A percentile compares a stretch with the other conserved stretches of the same genome.
Conservation (phyloP, 2,329 filamentous ascomycete species). For the Neofusicoccum kwambonambiense region DNA sequence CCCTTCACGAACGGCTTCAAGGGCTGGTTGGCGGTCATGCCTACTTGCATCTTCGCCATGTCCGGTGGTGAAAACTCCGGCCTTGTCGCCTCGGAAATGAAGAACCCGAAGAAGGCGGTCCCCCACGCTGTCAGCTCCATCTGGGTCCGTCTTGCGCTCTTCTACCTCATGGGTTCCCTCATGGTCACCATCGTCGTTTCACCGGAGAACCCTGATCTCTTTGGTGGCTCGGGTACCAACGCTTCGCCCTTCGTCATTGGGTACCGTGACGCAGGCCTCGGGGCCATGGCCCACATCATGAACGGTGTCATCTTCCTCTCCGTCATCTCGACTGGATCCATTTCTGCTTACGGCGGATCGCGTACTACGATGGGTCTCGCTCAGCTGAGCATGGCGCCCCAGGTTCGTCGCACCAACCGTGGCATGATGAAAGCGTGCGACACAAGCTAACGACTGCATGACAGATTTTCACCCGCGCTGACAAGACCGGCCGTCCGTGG, state of each 20-base stretch:
- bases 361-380: slow-evolving; percentile 47
- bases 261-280: slow-evolving; percentile 41
- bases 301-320: slow-evolving; percentile 51
- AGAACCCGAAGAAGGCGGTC: slow-evolving; percentile 44
- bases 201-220: slow-evolving; percentile 42
- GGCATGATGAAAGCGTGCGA: not conserved
- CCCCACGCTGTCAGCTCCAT: slow-evolving; percentile 48
- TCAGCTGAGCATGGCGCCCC: slow-evolving; percentile 45
- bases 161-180: slow-evolving; percentile 47
- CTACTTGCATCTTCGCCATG: slow-evolving; percentile 41
- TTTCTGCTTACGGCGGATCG: slow-evolving; percentile 45
- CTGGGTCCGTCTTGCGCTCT: slow-evolving; percentile 47
- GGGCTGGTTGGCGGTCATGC: slow-evolving; percentile 37
- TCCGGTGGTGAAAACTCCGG: slow-evolving; percentile 45
- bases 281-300: slow-evolving; percentile 45
- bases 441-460: not conserved
- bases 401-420: slow-evolving; percentile 19
- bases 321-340: slow-evolving; percentile 46
- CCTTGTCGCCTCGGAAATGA: slow-evolving; percentile 45
- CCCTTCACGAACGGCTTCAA: slow-evolving; percentile 48
- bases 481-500: slow-evolving; percentile 39
- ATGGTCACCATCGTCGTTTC: slow-evolving; percentile 47
- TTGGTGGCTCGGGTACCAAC: slow-evolving; percentile 43
- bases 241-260: slow-evolving; percentile 50
- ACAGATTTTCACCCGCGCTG: slow-evolving; percentile 27